Evolutionary conservation across 2,329 filamentous ascomycete genomes (phyloP), one percentile per base, ranked within the genome.

Genomic region (Colletotrichum destructivum): DNA sequence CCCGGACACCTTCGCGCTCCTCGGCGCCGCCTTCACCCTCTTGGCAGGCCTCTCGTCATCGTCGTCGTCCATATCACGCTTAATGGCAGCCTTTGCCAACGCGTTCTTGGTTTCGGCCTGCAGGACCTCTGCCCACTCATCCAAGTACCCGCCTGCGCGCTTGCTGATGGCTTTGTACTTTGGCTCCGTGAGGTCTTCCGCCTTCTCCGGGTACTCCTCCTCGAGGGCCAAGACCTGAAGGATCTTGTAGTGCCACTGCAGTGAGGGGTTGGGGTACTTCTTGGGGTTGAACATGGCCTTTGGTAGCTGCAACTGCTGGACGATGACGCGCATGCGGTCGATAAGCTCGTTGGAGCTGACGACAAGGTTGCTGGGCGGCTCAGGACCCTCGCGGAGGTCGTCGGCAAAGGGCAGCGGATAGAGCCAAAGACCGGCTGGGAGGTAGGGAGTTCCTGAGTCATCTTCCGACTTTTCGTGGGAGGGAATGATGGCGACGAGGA

Each of bases 211-310:
- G 1, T 97, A 84, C 75, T 98, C 95, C 79, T 99, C 96, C 46
- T 98, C 95, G 0, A 99, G 86, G 0, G 96, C 96, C 69, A 98
- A 88, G 8, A 94, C 93, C 82, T 99, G 96, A 0, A 99, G 85
- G 56, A 99, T 97, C 73, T 91, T 92, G 85, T 98, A 99, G 83
- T 98, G 96, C 95, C 96, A 99, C 82, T 99, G 96, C 31, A 99
- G 86, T 11, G 93, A 89, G 12, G 95, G 95, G 73, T 99, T 99
- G 0, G 96, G 94, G 77, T 98, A 98, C 78, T 93, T 96, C 1
- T 86, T 85, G 1, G 96, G 95, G 75, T 97, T 93, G 78, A 97
- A 99, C 42, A 89, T 86, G 7, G 89, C 95, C 77, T 94, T 95
- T 0, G 96, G 96, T 9, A 99, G 89, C 79, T 98, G 94, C 0